Base-by-base conservation (phyloP, 2,329 filamentous ascomycete species). In the Orbilia javanica region DNA sequence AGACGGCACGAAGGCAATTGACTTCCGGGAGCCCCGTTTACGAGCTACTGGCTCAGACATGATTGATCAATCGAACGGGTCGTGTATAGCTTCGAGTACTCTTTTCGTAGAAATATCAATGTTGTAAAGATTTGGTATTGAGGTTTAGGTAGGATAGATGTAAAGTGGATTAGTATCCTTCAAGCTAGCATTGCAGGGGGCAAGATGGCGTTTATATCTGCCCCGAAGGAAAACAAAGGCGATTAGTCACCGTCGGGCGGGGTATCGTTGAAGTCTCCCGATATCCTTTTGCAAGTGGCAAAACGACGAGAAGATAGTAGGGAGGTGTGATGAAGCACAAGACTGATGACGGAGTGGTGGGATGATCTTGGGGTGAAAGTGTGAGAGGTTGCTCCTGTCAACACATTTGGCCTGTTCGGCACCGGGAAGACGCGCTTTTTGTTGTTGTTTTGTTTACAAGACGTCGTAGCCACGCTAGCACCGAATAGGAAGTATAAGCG, bases 371-470 rank as follows among this genome's bases (percentile, higher is more conserved):
- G 44, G 44, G 46, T 69, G 71, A 67, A 60, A 27, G 53, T 31
- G 29, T 18, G 42, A 46, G 53, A 68, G 57, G 72, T 77, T 70
- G 66, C 72, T 77, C 65, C 60, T 70, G 72, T 70, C 72, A 77
- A 77, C 72, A 70, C 72, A 77, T 77, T 70, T 57, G n/a, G 27
- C 27, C n/a, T 27, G n/a, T 31, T 60, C 10, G 0, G 20, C 27
- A 10, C 53, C 25, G 20, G 62, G 67, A 68, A 71, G 74, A 78
- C 74, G 74, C 74, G 74, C 44, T 46, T 50, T 65, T 78, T 78
- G 72, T 77, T 78, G 74, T 78, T 78, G 74, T 78, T 78, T 76
- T 78, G 74, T 78, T 78, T 78, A 78, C 74, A 60, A 63, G 67
- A 68, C 39, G 67, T 68, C 36, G 29, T 34, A 7, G 13, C 10